These are phyloP conservation scores for Argentina anserina DNA, from an alignment of 306 rosid species.

Conservation along the genomic window DNA sequence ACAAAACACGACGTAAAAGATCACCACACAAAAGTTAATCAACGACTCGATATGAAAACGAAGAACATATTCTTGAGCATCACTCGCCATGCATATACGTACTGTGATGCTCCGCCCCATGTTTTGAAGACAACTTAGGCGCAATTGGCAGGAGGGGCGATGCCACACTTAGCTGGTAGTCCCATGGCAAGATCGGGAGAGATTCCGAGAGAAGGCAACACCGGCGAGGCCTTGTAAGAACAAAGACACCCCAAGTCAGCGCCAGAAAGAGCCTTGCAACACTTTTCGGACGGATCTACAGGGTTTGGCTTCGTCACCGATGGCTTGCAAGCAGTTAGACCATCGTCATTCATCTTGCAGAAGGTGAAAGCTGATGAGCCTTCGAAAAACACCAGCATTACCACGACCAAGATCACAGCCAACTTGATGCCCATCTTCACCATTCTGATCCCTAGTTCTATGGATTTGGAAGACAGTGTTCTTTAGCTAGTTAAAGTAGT, in stretches of 20 bases:
- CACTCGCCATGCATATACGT: neutral
- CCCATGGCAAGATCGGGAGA: neutral
- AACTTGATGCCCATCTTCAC: constrained; percentile 19
- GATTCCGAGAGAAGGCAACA: constrained; percentile 37
- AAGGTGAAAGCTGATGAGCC: constrained; percentile 25
- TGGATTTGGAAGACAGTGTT: neutral
- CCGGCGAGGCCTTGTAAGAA: constrained; percentile 44
- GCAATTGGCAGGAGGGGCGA: neutral
- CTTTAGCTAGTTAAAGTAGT: neutral
- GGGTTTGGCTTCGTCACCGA: constrained; percentile 53
- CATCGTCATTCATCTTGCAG: constrained; percentile 51
- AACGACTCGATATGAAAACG: neutral
- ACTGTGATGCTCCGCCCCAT: too few species aligned
- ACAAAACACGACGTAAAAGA: neutral
- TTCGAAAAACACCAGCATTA: constrained; percentile 10
- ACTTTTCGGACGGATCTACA: constrained; percentile 34
- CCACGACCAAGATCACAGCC: constrained; percentile 8
- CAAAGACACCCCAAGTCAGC: constrained; percentile 74
- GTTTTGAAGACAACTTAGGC: neutral
- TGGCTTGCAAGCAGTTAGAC: constrained; percentile 55
- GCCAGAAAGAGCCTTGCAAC: constrained; percentile 45
- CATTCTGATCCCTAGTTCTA: neutral
- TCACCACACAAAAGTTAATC: neutral
- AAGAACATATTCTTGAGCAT: neutral
- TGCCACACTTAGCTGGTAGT: constrained; percentile 9